Evolutionary conservation across 495 filamentous ascomycete species (phyloP).

Genomic region (Penicillium samsonianum): DNA sequence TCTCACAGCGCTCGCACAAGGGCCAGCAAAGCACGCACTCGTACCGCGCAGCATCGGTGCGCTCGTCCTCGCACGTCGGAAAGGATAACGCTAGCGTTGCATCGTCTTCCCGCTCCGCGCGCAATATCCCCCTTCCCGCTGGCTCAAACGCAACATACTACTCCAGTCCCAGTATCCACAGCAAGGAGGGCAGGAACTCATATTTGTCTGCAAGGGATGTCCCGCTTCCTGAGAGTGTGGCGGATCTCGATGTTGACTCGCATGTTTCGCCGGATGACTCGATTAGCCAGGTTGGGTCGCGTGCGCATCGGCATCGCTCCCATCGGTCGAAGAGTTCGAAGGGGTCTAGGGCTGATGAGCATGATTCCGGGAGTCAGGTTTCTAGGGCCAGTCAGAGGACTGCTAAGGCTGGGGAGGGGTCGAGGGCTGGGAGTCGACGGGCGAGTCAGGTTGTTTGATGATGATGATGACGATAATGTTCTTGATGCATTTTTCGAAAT

Average conservation of each 20-base stretch:
- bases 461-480: no score
- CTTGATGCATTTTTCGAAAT: not conserved
- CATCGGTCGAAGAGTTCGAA: conserved; percentile 30
- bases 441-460: conserved; percentile 35
- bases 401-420: conserved; percentile 38
- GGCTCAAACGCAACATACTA: conserved; percentile 19
- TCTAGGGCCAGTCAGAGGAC: conserved; percentile 44
- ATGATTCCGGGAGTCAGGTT: conserved; percentile 67
- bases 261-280: conserved; percentile 41
- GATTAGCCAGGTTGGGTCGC: conserved; percentile 39
- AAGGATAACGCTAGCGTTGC: conserved; percentile 24
- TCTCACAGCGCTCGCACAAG: conserved; percentile 22
- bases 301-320: conserved; percentile 15
- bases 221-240: conserved; percentile 51
- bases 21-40: conserved; percentile 23
- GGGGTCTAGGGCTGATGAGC: conserved; percentile 39
- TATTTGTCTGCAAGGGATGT: conserved; percentile 38
- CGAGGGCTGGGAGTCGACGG: conserved; percentile 34
- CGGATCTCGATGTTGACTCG: conserved; percentile 38
- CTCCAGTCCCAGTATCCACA: conserved; percentile 21
- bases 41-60: conserved; percentile 3
- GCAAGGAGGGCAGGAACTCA: conserved; percentile 21
- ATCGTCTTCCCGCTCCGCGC: conserved; percentile 34
- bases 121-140: conserved; percentile 35
- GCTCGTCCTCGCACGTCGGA: conserved; percentile 12